Percentiles rank a stretch among this genome's conserved stretches.
phyloP scores from a whole-genome alignment of 345 rosid species.

The Ailanthus altissimus region DNA sequence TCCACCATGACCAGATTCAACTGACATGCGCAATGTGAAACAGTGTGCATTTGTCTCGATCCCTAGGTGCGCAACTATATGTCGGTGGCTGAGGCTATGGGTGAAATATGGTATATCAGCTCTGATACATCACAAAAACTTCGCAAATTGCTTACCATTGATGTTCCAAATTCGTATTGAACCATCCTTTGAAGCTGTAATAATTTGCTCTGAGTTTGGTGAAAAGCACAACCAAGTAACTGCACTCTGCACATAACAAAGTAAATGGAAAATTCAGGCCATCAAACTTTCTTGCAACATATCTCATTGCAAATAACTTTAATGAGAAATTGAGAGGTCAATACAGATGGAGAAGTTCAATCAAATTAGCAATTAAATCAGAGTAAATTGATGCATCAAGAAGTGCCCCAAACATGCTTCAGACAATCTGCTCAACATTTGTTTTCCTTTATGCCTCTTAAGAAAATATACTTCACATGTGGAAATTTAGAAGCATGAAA shows the following conservation, averaged over 20 bases:
- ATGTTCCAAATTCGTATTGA: conserved; percentile 91
- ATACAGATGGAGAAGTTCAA: background rate
- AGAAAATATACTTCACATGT: background rate
- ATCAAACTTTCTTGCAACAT: conserved; percentile 3
- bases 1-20: background rate
- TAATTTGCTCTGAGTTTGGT: conserved; percentile 83
- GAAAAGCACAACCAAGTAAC: conserved; percentile 93
- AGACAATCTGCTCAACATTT: background rate
- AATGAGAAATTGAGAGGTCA: background rate
- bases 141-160: conserved; percentile 55
- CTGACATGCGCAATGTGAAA: background rate
- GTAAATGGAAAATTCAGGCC: conserved; percentile 13
- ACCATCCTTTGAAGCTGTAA: conserved; percentile 95
- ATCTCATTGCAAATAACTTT: background rate
- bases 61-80: background rate
- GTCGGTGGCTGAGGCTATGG: background rate
- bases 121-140: background rate
- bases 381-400: background rate
- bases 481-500: conserved; percentile 1
- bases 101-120: background rate
- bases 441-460: background rate
- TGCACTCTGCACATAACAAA: conserved; percentile 71
- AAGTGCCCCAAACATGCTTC: background rate
- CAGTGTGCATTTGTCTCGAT: background rate
- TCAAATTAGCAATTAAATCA: no score